Percentiles rank a stretch among this genome's conserved stretches.
Conservation (phyloP, 345 rosid genomes). For the Corymbia maculata region DNA sequence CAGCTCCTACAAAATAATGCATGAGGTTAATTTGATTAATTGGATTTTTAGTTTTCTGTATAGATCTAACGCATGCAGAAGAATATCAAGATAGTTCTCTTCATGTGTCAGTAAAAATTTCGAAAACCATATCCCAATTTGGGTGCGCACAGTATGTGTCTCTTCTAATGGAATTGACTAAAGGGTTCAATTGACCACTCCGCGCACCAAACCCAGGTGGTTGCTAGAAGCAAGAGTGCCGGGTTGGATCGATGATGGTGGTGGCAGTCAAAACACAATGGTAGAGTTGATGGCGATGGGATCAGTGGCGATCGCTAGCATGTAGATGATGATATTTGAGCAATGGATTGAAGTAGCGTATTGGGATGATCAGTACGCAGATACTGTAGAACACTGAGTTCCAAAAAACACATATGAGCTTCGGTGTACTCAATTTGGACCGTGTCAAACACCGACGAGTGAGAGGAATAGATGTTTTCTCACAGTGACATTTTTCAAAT, state of each 20-base stretch:
- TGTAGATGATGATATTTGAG: not conserved
- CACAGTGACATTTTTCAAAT: not conserved
- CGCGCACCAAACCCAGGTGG: not conserved
- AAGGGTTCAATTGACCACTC: not conserved
- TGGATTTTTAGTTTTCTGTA: not conserved
- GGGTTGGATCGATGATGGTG: not conserved
- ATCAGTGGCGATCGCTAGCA: not conserved
- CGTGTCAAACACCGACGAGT: not conserved
- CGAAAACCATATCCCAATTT: not conserved
- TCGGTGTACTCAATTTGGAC: not conserved
- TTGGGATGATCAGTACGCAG: not conserved
- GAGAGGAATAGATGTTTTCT: not conserved
- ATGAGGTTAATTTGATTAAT: not conserved
- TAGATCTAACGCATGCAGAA: not conserved
- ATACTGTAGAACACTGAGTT: not conserved
- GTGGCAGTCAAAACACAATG: not conserved
- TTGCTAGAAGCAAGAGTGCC: not conserved
- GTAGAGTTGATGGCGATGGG: not conserved
- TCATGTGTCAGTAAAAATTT: not conserved
- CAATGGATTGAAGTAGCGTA: not conserved
- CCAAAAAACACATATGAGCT: not conserved
- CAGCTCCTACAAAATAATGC: not conserved
- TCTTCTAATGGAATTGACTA: not conserved
- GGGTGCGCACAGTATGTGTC: not conserved
- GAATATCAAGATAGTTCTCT: not conserved